These are phyloP conservation scores for Bromus sterilis DNA, from an alignment of 176 grass and related monocot species.

Conservation along the genomic window DNA sequence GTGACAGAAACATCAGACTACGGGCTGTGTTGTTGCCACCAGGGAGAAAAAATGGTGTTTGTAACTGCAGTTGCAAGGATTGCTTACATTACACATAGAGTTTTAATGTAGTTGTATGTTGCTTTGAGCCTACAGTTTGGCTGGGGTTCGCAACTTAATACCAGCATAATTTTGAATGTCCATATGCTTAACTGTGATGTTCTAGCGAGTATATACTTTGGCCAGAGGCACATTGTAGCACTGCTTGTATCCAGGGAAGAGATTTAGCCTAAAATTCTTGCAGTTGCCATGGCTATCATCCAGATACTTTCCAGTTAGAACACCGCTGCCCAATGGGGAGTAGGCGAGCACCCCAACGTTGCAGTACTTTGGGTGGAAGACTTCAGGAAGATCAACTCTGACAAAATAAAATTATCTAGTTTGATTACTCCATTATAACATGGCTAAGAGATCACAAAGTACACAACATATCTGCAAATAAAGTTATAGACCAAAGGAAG, in stretches of 20 bases:
- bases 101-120: too few species aligned
- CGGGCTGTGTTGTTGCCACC: too few species aligned
- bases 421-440: neutral
- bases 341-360: constrained; percentile 86
- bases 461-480: too few species aligned
- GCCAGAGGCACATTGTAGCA: constrained; percentile 70
- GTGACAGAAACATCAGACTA: too few species aligned
- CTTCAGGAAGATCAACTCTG: constrained; percentile 88
- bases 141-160: too few species aligned
- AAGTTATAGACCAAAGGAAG: too few species aligned
- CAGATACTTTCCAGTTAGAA: constrained; percentile 84
- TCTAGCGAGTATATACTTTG: constrained; percentile 37
- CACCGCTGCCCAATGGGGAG: constrained; percentile 77
- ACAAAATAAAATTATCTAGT: neutral
- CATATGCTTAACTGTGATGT: neutral
- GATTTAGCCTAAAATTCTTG: constrained; percentile 60
- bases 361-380: constrained; percentile 80
- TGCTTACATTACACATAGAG: too few species aligned
- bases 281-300: constrained; percentile 26
- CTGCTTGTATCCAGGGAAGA: constrained; percentile 91
- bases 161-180: neutral
- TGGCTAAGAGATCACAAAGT: too few species aligned
- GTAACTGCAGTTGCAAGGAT: too few species aligned
- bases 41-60: too few species aligned
- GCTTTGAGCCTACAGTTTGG: too few species aligned